These are phyloP conservation scores for Huntiella bhutanensis DNA, from an alignment of 2,329 filamentous ascomycete genomes.

Conservation along the genomic window DNA sequence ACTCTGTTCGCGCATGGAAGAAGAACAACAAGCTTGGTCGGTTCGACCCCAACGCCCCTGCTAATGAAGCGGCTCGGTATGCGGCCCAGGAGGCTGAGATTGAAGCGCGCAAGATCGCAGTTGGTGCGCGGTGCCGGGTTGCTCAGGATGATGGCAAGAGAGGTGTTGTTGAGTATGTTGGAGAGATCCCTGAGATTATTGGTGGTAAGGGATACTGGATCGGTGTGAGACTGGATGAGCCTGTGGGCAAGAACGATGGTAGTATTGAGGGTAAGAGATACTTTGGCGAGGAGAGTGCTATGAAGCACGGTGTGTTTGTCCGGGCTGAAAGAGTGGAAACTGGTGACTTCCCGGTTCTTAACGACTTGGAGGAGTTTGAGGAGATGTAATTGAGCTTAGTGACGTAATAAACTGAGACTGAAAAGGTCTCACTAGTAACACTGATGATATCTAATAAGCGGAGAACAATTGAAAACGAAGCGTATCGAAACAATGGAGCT, in stretches of 20 bases:
- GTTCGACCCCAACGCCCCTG: slow-evolving; percentile 72
- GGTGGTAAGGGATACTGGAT: slow-evolving; percentile 47
- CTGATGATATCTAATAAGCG: too few species aligned
- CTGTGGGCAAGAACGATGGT: slow-evolving; percentile 68
- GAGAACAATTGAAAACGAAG: too few species aligned
- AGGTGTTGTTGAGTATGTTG: slow-evolving; percentile 53
- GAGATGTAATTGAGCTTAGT: slow-evolving; percentile 31
- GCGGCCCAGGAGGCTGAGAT: slow-evolving; percentile 52
- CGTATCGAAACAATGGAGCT: too few species aligned
- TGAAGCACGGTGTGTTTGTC: slow-evolving; percentile 63
- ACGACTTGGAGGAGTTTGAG: slow-evolving; percentile 62
- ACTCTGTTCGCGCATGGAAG: slow-evolving; percentile 91
- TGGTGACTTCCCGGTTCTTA: slow-evolving; percentile 51
- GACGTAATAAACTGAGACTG: too few species aligned
- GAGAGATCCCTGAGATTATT: slow-evolving; percentile 56
- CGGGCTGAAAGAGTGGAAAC: slow-evolving; percentile 59
- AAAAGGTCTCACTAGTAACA: too few species aligned
- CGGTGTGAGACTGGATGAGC: slow-evolving; percentile 58
- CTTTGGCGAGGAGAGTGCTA: slow-evolving; percentile 43
- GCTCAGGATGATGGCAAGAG: slow-evolving; percentile 49
- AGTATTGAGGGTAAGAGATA: slow-evolving; percentile 48
- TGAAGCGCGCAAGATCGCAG: slow-evolving; percentile 43
- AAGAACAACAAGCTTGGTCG: slow-evolving; percentile 86
- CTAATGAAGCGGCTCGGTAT: slow-evolving; percentile 52
- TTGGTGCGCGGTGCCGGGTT: slow-evolving; percentile 44